Evolutionary conservation across 2,329 filamentous ascomycete genomes (phyloP).

Genomic region (Diaporthe ilicicola): DNA sequence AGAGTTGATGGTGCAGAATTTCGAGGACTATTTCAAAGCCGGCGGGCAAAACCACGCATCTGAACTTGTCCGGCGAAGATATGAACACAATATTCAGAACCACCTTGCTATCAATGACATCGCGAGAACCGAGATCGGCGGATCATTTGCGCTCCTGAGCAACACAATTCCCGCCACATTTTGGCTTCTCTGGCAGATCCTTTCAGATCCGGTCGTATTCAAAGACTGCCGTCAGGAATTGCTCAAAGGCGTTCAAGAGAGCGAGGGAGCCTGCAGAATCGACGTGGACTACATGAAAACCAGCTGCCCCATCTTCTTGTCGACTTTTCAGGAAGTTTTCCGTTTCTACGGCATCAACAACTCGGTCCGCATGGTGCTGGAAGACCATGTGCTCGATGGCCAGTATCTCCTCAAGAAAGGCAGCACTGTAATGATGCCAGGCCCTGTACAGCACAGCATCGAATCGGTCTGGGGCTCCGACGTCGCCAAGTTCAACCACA

Average conservation of each 20-base stretch:
- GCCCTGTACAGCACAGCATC: not conserved
- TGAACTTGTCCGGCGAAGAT: not conserved
- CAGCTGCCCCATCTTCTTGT: constrained; percentile 39
- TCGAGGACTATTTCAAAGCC: not conserved
- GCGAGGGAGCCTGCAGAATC: constrained; percentile 17
- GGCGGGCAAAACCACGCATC: not conserved
- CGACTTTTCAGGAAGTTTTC: constrained; percentile 41
- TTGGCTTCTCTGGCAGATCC: constrained; percentile 49
- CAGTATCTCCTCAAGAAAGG: constrained; percentile 31
- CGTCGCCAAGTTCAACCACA: not conserved
- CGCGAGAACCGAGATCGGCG: constrained; percentile 47
- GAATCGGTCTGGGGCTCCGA: not conserved
- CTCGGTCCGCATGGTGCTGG: too few species aligned
- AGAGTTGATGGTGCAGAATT: too few species aligned
- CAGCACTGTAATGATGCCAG: constrained; percentile 5
- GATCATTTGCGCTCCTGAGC: constrained; percentile 45
- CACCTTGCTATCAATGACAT: constrained; percentile 42
- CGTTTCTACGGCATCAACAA: constrained; percentile 39
- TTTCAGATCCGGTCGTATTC: constrained; percentile 43
- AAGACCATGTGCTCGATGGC: constrained; percentile 8
- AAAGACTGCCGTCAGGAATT: constrained; percentile 38
- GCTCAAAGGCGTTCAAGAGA: not conserved
- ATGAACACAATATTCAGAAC: constrained; percentile 34
- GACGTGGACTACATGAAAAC: constrained; percentile 36
- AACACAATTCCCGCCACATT: constrained; percentile 48